phyloP scores from a whole-genome alignment of 768 basidiomycete genomes.

The Cystofilobasidium ferigula region DNA sequence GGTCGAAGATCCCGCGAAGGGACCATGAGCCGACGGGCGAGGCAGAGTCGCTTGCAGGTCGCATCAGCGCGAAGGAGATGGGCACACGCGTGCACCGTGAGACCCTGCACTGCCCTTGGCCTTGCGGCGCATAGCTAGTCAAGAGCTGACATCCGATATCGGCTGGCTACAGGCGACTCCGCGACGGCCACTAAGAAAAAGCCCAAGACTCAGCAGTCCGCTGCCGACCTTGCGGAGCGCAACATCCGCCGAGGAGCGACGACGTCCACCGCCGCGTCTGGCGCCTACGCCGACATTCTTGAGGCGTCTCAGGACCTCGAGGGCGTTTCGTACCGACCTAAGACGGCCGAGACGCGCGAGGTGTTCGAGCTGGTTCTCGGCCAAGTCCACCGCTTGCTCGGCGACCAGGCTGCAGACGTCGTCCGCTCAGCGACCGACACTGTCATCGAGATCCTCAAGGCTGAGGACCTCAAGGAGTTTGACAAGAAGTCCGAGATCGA shows the following conservation, averaged over 20 bases:
- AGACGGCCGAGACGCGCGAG: constrained; percentile 86
- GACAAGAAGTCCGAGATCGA: constrained; percentile 95
- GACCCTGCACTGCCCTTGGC: constrained; percentile 44
- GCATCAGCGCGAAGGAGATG: constrained; percentile 83
- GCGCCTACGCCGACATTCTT: constrained; percentile 79
- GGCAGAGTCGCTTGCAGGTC: constrained; percentile 79
- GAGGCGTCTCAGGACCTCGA: constrained; percentile 89
- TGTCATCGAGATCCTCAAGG: constrained; percentile 77
- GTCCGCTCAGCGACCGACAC: constrained; percentile 91
- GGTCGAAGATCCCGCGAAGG: constrained; percentile 36
- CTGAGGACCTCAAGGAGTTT: constrained; percentile 80
- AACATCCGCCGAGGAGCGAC: constrained; percentile 49
- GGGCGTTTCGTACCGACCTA: constrained; percentile 80
- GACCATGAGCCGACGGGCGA: constrained; percentile 97
- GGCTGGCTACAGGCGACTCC: constrained; percentile 11
- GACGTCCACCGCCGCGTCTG: constrained; percentile 42
- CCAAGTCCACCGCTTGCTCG: constrained; percentile 66
- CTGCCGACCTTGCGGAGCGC: constrained; percentile 43
- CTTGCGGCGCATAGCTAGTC: too few relatives aligned
- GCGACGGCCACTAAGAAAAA: constrained; percentile 13
- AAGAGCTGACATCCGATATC: too few relatives aligned
- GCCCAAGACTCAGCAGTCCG: constrained; percentile 36
- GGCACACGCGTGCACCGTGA: constrained; percentile 76
- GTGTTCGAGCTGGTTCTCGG: constrained; percentile 86
- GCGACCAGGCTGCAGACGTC: constrained; percentile 92